Conservation (phyloP, 768 basidiomycete species). For the Leccinum fibrillosum region DNA sequence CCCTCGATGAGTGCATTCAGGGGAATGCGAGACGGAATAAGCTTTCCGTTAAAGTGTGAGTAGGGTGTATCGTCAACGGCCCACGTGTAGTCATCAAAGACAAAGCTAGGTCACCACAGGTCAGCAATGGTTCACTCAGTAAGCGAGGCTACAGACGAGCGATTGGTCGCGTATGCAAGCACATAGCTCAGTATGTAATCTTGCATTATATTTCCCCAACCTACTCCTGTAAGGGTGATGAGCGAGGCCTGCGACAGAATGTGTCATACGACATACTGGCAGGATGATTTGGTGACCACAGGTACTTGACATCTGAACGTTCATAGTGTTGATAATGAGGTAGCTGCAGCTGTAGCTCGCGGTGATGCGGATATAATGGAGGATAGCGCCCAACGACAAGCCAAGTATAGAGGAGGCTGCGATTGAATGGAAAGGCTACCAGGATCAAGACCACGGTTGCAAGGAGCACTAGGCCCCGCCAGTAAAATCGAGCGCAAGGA, state of each 20-base stretch:
- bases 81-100: constrained; percentile 44
- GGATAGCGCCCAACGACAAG: constrained; percentile 28
- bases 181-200: constrained; percentile 34
- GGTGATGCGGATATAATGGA: constrained; percentile 39
- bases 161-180: constrained; percentile 32
- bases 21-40: constrained; percentile 38
- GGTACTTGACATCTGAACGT: constrained; percentile 34
- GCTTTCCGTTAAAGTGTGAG: constrained; percentile 31
- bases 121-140: background rate
- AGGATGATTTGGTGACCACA: constrained; percentile 48
- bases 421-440: constrained; percentile 21
- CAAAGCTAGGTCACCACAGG: constrained; percentile 25
- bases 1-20: constrained; percentile 35
- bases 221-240: constrained; percentile 23
- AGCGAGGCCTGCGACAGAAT: background rate
- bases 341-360: constrained; percentile 34
- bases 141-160: constrained; percentile 28
- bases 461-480: constrained; percentile 5
- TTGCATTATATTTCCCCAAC: constrained; percentile 40
- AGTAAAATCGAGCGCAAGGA: constrained; percentile 2
- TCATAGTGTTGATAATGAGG: constrained; percentile 39
- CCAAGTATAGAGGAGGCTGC: constrained; percentile 14
- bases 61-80: constrained; percentile 31
- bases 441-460: constrained; percentile 9
- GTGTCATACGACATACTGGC: background rate